phyloP scores from a whole-genome alignment of 1,284 basidiomycete species.

The Moniliophthora roreri region DNA sequence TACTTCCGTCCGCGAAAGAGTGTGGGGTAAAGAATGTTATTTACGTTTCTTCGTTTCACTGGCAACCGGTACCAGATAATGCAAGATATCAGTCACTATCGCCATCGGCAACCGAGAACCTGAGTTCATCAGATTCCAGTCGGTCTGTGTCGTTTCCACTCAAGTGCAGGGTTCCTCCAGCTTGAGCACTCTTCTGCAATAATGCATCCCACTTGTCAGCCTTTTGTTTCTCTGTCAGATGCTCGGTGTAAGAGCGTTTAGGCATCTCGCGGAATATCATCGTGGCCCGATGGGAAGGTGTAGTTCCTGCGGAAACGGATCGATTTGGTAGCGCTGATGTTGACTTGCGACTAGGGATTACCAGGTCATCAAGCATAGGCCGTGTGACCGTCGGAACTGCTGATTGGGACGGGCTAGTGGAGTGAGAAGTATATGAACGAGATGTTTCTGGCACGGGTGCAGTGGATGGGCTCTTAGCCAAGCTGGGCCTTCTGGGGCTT shows the following conservation, averaged over 20 bases:
- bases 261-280: not conserved
- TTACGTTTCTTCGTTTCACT: too few relatives aligned
- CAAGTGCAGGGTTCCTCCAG: constrained; percentile 1
- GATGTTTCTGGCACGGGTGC: not conserved
- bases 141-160: not conserved
- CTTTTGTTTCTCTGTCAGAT: too few relatives aligned
- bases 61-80: too few relatives aligned
- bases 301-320: too few relatives aligned
- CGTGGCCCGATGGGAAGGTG: not conserved
- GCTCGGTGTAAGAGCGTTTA: too few relatives aligned
- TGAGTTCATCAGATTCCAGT: constrained; percentile 1
- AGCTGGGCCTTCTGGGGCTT: not conserved
- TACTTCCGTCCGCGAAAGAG: too few relatives aligned
- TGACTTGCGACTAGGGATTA: too few relatives aligned
- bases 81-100: not conserved
- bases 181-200: constrained; percentile 1
- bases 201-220: not conserved
- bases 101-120: not conserved
- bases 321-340: too few relatives aligned
- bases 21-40: too few relatives aligned
- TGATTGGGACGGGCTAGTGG: not conserved
- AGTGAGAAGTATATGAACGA: not conserved
- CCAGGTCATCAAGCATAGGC: too few relatives aligned
- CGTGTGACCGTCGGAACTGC: too few relatives aligned
- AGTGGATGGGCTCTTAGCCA: too few relatives aligned